Evolutionary conservation across 2,329 filamentous ascomycete species (phyloP).

Genomic region (Graphilbum ipis-grandicollis): DNA sequence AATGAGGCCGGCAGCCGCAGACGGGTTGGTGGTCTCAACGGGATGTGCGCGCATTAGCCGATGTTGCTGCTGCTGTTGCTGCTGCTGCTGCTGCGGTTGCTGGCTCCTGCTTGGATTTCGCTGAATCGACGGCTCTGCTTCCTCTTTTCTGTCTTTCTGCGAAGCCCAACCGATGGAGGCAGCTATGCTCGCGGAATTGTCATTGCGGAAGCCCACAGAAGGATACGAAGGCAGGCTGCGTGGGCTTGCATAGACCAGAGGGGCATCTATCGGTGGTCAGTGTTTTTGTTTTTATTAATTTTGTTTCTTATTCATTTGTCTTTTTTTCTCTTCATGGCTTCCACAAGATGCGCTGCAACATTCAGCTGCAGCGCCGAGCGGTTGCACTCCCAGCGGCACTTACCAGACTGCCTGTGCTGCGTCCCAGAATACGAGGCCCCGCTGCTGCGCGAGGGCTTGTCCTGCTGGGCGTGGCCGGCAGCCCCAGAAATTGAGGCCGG

Average conservation of each 20-base stretch:
- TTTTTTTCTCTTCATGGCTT: background rate
- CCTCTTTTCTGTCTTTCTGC: slow-evolving; percentile 12
- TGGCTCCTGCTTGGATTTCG: background rate
- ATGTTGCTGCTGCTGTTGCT: background rate
- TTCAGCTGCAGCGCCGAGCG: no score
- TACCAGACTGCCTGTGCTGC: background rate
- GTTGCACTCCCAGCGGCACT: background rate
- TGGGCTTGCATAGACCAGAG: slow-evolving; percentile 54
- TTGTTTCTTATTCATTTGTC: background rate
- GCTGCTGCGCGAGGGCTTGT: slow-evolving; percentile 1
- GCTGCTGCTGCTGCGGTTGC: slow-evolving; percentile 1
- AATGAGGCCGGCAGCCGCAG: background rate
- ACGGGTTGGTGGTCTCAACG: background rate
- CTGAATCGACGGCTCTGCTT: no score
- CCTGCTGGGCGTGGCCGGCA: background rate
- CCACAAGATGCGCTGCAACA: no score
- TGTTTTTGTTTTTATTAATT: background rate
- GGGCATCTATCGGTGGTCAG: slow-evolving; percentile 7
- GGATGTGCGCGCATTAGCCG: background rate
- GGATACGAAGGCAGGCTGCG: slow-evolving; percentile 61
- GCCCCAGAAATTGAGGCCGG: background rate
- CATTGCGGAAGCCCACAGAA: slow-evolving; percentile 39
- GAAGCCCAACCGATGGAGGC: slow-evolving; percentile 48
- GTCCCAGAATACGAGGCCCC: slow-evolving; percentile 7
- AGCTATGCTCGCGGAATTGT: slow-evolving; percentile 54